These are phyloP conservation scores for Pichia sp. DNA, from an alignment of 1,139 yeast species.

Conservation along the genomic window DNA sequence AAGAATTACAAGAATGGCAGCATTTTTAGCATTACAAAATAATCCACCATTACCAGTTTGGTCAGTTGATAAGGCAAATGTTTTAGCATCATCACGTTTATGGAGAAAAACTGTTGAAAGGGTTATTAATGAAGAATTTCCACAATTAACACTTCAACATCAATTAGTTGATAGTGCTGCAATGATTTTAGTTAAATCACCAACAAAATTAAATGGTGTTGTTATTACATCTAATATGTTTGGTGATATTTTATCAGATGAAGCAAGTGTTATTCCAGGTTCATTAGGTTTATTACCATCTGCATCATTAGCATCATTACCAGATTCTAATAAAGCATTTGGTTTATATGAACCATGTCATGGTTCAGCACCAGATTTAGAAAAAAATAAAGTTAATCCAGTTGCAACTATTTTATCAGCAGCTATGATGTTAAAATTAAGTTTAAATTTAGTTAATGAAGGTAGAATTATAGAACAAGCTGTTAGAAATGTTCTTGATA, in stretches of 20 bases:
- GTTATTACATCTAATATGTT: slow-evolving; percentile 93
- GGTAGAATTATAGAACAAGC: slow-evolving; percentile 90
- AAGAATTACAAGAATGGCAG: slow-evolving; percentile 97
- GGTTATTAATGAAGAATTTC: slow-evolving; percentile 82
- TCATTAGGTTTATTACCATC: slow-evolving; percentile 93
- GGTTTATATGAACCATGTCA: slow-evolving; percentile 98
- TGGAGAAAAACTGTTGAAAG: slow-evolving; percentile 93
- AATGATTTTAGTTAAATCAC: slow-evolving; percentile 88
- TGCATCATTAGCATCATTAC: slow-evolving; percentile 91
- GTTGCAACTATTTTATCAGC: slow-evolving; percentile 90
- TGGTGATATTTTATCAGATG: slow-evolving; percentile 96
- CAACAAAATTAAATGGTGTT: slow-evolving; percentile 85
- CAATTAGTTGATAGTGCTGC: slow-evolving; percentile 98
- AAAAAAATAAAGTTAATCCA: slow-evolving; percentile 85
- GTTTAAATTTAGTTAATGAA: slow-evolving; percentile 73
- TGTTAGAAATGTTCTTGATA: slow-evolving; percentile 72
- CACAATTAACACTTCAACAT: slow-evolving; percentile 77
- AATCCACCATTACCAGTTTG: slow-evolving; percentile 91
- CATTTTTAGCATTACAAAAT: slow-evolving; percentile 88
- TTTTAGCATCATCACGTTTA: slow-evolving; percentile 88
- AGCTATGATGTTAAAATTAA: slow-evolving; percentile 94
- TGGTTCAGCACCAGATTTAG: slow-evolving; percentile 96
- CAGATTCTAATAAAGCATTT: slow-evolving; percentile 88
- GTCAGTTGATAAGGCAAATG: slow-evolving; percentile 97
- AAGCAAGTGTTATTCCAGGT: slow-evolving; percentile 96